Evolutionary conservation across 495 filamentous ascomycete species (phyloP).

Genomic region (Neurospora pannonica): DNA sequence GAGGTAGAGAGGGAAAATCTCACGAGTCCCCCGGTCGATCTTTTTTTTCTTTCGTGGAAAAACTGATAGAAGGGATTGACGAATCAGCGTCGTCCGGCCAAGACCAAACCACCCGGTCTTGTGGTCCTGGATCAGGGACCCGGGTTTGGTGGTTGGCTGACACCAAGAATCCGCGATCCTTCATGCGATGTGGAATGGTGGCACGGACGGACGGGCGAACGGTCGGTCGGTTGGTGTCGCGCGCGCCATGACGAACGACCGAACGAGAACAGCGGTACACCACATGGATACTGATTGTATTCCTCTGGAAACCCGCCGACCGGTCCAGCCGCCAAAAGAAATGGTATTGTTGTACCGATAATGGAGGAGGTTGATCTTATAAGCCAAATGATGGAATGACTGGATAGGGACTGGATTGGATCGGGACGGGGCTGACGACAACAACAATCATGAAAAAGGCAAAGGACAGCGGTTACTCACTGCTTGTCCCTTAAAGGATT

Average conservation of each 20-base stretch:
- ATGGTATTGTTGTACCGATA: background rate
- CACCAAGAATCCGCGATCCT: background rate
- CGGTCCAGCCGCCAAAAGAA: background rate
- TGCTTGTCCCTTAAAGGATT: background rate
- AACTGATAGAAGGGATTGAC: background rate
- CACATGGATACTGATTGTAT: background rate
- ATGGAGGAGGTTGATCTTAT: background rate
- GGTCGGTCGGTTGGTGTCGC: background rate
- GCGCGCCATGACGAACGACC: background rate
- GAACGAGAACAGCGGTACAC: background rate
- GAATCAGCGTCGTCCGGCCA: background rate
- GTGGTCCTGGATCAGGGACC: background rate
- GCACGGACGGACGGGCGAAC: background rate
- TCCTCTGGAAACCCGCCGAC: background rate
- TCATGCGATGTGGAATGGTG: background rate
- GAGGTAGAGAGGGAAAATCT: background rate
- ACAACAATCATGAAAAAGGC: background rate
- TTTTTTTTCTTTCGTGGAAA: background rate
- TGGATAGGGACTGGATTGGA: background rate
- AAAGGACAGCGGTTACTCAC: background rate
- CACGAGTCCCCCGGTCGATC: background rate
- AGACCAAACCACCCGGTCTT: background rate
- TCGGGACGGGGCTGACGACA: background rate
- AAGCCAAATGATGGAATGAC: background rate
- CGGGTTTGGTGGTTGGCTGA: background rate